Conservation (phyloP, 495 filamentous ascomycete species). For the Hypoxylon crocopeplum region DNA sequence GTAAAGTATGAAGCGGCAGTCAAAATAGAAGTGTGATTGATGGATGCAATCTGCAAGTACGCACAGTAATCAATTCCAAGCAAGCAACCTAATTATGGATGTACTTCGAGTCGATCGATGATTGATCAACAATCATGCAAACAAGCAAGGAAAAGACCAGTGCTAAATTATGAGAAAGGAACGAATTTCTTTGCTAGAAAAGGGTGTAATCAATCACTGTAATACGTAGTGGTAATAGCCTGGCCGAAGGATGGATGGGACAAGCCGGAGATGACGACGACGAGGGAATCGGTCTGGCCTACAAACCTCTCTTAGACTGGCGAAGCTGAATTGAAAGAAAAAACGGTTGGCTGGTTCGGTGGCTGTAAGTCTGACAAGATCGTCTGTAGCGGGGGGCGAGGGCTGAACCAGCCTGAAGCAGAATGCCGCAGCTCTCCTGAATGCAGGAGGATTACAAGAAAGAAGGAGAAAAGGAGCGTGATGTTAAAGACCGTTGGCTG, state of each 20-base stretch:
- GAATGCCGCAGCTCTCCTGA: conserved; percentile 1
- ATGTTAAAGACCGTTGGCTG: background rate
- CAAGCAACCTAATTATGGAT: no score
- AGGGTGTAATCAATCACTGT: no score
- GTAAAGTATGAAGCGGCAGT: no score
- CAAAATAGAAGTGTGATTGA: no score
- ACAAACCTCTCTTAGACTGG: conserved; percentile 14
- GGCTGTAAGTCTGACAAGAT: conserved; percentile 26
- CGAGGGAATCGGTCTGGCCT: no score
- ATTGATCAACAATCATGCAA: conserved; percentile 41
- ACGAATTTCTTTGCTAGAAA: conserved; percentile 14
- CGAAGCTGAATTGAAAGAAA: conserved; percentile 20
- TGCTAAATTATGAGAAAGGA: background rate
- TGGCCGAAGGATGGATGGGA: conserved; percentile 1
- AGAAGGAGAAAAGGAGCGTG: background rate
- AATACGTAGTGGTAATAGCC: background rate
- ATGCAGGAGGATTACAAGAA: background rate
- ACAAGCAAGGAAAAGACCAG: conserved; percentile 1
- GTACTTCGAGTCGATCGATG: conserved; percentile 14
- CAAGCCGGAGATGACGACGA: conserved; percentile 18
- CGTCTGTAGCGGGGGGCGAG: conserved; percentile 12
- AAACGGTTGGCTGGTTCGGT: conserved; percentile 12
- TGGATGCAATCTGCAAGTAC: background rate
- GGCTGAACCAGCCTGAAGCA: conserved; percentile 17
- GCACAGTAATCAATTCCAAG: background rate